A percentile compares a stretch with the other conserved stretches of the same genome.
phyloP scores from a whole-genome alignment of 129 eudicot genomes.

The Artemisia annua region DNA sequence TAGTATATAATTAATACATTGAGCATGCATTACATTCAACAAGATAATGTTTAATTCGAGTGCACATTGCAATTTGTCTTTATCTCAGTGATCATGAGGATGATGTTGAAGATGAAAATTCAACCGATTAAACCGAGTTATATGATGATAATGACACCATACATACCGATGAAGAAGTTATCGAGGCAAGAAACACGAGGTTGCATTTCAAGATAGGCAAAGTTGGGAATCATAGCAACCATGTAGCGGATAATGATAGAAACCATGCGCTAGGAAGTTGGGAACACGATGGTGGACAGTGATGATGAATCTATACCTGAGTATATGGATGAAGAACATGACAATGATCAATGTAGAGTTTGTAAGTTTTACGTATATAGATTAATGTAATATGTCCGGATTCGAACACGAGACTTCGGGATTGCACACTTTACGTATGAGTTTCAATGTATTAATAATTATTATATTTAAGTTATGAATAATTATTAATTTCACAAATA shows the following conservation, averaged over 20 bases:
- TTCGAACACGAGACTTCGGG: no score
- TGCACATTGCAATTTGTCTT: background rate
- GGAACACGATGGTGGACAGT: background rate
- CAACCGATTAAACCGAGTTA: background rate
- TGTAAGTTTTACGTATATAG: no score
- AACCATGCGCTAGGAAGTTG: background rate
- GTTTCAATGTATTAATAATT: no score
- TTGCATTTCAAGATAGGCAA: background rate
- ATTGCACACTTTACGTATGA: no score
- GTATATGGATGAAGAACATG: background rate
- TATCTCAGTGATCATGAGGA: background rate
- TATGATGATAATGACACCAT: background rate
- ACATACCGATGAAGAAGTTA: background rate
- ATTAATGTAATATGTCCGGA: no score
- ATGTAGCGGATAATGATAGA: no score
- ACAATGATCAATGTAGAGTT: background rate
- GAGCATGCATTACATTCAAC: no score
- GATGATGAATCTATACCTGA: background rate
- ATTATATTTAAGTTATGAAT: no score
- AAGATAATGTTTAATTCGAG: no score
- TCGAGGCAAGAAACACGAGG: background rate
- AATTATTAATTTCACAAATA: no score
- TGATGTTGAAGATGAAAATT: background rate
- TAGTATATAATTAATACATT: no score
- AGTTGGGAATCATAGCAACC: background rate